A percentile compares a stretch with the other conserved stretches of the same genome.
Evolutionary conservation across 768 basidiomycete species (phyloP).

Genomic region (Jaapia argillacea): DNA sequence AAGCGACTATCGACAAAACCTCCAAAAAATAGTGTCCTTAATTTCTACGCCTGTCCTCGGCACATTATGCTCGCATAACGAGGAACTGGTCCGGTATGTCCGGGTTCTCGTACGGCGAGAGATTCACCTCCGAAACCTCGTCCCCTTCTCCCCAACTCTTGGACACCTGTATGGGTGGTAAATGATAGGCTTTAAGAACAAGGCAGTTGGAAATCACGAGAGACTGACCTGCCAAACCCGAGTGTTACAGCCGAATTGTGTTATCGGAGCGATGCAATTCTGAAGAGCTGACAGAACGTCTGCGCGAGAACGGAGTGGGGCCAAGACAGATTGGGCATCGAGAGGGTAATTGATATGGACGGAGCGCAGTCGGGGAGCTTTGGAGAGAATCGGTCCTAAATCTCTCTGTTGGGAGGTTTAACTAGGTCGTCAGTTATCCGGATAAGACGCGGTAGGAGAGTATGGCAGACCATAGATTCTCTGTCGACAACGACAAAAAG

Average conservation of each 20-base stretch:
- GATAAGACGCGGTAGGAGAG: conserved; percentile 1
- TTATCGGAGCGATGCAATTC: conserved; percentile 25
- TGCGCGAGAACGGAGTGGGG: neutral
- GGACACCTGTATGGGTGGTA: neutral
- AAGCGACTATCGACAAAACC: too few relatives aligned
- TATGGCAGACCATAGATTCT: conserved; percentile 8
- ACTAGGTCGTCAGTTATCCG: neutral
- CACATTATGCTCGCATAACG: conserved; percentile 50
- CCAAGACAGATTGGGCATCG: conserved; percentile 13
- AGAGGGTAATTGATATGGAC: conserved; percentile 52
- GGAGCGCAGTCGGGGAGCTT: conserved; percentile 33
- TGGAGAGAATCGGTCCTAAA: neutral
- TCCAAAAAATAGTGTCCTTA: too few relatives aligned
- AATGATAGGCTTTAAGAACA: neutral
- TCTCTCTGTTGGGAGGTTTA: neutral
- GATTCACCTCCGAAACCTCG: conserved; percentile 37
- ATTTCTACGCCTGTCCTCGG: too few relatives aligned
- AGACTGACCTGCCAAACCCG: conserved; percentile 57
- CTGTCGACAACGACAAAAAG: conserved; percentile 49
- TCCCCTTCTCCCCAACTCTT: neutral
- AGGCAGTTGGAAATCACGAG: neutral
- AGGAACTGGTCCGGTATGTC: conserved; percentile 68
- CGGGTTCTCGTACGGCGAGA: conserved; percentile 43
- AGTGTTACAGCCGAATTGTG: conserved; percentile 59
- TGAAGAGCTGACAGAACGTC: neutral